Evolutionary conservation across 2,329 filamentous ascomycete species (phyloP), one percentile per base, ranked within the genome.

Genomic region (Aspergillus awamori): DNA sequence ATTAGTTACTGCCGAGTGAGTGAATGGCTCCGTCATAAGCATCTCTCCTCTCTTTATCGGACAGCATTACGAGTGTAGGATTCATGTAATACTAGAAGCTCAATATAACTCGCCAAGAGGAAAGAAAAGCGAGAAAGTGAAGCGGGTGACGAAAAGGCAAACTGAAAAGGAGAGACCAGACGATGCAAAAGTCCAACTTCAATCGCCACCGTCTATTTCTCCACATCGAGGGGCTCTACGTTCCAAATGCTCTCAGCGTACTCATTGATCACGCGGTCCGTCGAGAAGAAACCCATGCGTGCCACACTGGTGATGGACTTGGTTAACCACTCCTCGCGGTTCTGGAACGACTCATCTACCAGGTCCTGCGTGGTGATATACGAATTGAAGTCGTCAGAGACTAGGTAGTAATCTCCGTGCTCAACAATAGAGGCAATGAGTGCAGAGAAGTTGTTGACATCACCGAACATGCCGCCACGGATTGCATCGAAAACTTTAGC

Each of bases 221-320:
- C 76, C 22, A 82, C 80, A 36, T 79, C 78, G 58, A 95, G 76
- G 28, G 94, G 93, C 82, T 98, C 94, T 41, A 97, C 83, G 73
- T 98, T 98, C 95, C 95, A 99, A 76, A 99, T 97, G 65, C 85
- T 88, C 77, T 99, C 94, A 0, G 95, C 95, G 79, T 99, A 99
- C 83, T 97, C 93, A 71, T 94, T 92, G 77, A 98, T 97, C 80
- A 94, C 97, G 41, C 94, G 86, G 77, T 98, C 94, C 65, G 90
- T 94, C 69, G 88, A 93, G 82, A 98, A 98, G 86, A 98, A 98
- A 39, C 94, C 95, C 95, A 99, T 99, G 43, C 93, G 84, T 6
- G 92, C 85, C 17, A 99, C 95, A 61, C 90, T 91, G 45, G 86
- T 88, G 73, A 99, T 98, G 65, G 86, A 89, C 85, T 97, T 97